Evolutionary conservation across 2,329 filamentous ascomycete species (phyloP), one percentile per base, ranked within the genome.

Genomic region (Cercospora sp.): DNA sequence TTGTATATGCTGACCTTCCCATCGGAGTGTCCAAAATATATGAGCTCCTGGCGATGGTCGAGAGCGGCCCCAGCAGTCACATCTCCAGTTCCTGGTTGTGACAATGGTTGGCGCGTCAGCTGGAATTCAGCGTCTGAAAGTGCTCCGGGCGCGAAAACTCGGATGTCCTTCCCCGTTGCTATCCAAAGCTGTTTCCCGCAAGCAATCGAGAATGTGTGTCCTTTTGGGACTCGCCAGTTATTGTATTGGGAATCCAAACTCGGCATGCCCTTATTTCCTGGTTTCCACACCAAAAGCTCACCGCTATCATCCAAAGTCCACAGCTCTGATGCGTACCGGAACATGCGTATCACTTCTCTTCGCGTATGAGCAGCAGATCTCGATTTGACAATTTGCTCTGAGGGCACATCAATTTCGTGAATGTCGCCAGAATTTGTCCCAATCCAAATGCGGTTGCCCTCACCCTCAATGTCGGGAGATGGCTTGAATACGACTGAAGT

Each of bases 1-100:
- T 92, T 94, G 80, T 96, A 98, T n/a, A 98, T 89, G 67, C 92
- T 95, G 65, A 99, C 88, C 78, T 97, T 97, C 59, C 95, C 95
- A 78, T 99, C 95, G 12, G 87, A 88, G 77, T 99, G 95, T 1
- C 95, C 95, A 72, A 99, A 90, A 78, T 93, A 97, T 1, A 96
- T 89, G 70, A 90, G 89, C 65, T 91, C 91, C 0, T 90, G 89
- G 57, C 94, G 87, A 26, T 89, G 89, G 61, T 87, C 90, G 33
- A 96, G 84, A 63, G 90, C 85, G 2, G 94, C 87, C 5, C 93
- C 94, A 0, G 92, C 92, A 1, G 92, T 96, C 13, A 99, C 89
- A 69, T 98, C 94, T 13, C 94, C 94, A 9, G 91, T 89, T 65
- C 89, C 89, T 16, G 90, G 87, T 62, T 91, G 87, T 13, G 85